Evolutionary conservation across 768 basidiomycete species (phyloP), one percentile per base, ranked within the genome.

Genomic region (Chalciporus chontae): DNA sequence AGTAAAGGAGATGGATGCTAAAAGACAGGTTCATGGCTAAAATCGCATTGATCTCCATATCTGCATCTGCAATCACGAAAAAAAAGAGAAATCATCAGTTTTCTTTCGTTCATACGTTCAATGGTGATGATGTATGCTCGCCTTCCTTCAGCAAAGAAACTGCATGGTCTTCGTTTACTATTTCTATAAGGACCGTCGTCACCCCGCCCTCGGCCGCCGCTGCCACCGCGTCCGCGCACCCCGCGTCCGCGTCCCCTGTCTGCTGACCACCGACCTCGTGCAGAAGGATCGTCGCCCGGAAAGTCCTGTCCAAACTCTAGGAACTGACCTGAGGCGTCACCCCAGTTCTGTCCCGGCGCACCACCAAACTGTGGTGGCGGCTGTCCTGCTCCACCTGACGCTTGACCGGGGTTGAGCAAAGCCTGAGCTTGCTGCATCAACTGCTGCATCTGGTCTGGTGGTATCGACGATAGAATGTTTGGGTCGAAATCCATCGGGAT

Each of bases 61-160:
- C 80, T 83, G 80, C 89, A 91, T 81, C 89, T 91, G 79, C 76
- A 71, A 74, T 74, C 69, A 71, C 71, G 70, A 71, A 75, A 54
- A 71, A 75, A 54, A 51, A 52, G 21, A 47, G n/a, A 40, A 65
- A 27, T 41, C 46, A 71, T 78, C 63, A 77, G 75, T 55, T 65
- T 64, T 56, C 50, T 58, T 23, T 42, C 37, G 38, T 49, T 52
- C 55, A 55, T 62, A 54, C 63, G 55, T 62, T 47, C 43, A 50
- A 47, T 51, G 54, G 67, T 69, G 69, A 76, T 69, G 69, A 76
- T 75, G 65, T 68, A 77, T 80, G 85, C 89, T 90, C 83, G 86
- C 89, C 88, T 90, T 88, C 88, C 89, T 81, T 83, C 79, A 74
- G 81, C 80, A 80, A 83, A 90, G 77, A 90, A 91, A 79, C 77